Percentiles rank a stretch among this genome's conserved stretches.
Conservation (phyloP, 1,284 basidiomycete species). For the Entoloma clypeatum region DNA sequence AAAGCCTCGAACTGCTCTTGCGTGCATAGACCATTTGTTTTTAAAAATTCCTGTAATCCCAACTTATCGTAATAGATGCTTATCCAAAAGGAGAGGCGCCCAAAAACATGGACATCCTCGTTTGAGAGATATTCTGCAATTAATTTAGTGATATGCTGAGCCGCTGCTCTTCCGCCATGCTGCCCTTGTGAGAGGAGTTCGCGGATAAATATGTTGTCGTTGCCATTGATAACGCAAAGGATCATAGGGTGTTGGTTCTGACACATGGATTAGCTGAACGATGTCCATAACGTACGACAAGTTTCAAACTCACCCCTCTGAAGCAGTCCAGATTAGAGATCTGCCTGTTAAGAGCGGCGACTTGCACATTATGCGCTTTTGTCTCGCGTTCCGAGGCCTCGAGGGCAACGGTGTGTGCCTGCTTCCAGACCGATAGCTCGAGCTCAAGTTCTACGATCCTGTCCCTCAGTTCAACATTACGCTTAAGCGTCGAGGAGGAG, state of each 20-base stretch:
- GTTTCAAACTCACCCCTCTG: constrained; percentile 44
- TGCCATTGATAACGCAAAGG: constrained; percentile 70
- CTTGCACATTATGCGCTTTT: constrained; percentile 60
- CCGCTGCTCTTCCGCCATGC: constrained; percentile 64
- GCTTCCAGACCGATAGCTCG: constrained; percentile 67
- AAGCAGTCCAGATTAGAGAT: constrained; percentile 53
- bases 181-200: constrained; percentile 57
- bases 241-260: constrained; percentile 63
- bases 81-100: constrained; percentile 67
- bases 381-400: constrained; percentile 57
- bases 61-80: constrained; percentile 65
- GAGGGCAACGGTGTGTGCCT: constrained; percentile 55
- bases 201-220: constrained; percentile 61
- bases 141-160: constrained; percentile 59
- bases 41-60: constrained; percentile 48
- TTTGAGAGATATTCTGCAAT: constrained; percentile 61
- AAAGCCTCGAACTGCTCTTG: constrained; percentile 66
- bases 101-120: constrained; percentile 53
- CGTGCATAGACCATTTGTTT: constrained; percentile 51
- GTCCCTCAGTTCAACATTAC: constrained; percentile 57
- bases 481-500: constrained; percentile 56
- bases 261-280: constrained; percentile 16
- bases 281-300: constrained; percentile 5
- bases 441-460: constrained; percentile 64
- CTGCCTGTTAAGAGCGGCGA: constrained; percentile 57